Conservation (phyloP, 2,329 filamentous ascomycete genomes). For the Penicillium frequentans region DNA sequence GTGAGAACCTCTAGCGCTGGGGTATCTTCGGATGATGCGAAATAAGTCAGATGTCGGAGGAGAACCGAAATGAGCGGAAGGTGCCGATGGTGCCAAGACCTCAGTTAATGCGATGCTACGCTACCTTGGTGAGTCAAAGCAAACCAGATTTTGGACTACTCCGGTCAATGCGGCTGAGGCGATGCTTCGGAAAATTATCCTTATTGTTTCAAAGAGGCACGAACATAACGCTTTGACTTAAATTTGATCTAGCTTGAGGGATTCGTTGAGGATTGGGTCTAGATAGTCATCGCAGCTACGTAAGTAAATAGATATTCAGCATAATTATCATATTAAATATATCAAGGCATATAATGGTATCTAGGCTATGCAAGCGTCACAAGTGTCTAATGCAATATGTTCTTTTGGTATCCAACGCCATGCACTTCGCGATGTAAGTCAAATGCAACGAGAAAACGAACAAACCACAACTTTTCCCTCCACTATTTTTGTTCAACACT, state of each 20-base stretch:
- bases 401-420: conserved; percentile 12
- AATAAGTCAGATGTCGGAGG: neutral
- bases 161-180: neutral
- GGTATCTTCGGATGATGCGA: neutral
- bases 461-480: neutral
- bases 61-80: neutral
- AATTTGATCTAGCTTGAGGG: neutral
- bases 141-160: neutral
- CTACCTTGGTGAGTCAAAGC: neutral
- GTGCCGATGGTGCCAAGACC: conserved; percentile 7
- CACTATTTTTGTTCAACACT: neutral
- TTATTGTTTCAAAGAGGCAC: neutral
- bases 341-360: neutral
- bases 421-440: neutral
- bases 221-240: neutral
- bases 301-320: neutral
- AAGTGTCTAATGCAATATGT: neutral
- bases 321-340: neutral
- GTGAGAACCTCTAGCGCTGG: too few relatives aligned
- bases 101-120: neutral
- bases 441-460: neutral
- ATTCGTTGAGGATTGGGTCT: too few relatives aligned
- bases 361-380: neutral
- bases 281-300: neutral
- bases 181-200: neutral